Evolutionary conservation across 129 eudicot species (phyloP).

Genomic region (Flaveria robusta): DNA sequence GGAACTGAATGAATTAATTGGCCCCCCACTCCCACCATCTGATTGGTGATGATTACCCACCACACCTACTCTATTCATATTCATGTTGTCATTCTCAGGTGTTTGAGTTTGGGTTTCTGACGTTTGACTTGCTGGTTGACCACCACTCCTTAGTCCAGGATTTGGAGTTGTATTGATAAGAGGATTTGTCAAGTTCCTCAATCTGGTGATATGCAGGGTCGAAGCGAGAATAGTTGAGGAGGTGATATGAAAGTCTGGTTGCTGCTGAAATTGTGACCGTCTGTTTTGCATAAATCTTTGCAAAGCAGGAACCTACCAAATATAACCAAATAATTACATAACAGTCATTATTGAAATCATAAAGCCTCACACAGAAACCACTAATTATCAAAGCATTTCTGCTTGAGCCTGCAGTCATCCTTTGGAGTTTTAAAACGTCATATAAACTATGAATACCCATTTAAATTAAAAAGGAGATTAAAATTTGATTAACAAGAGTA

Average conservation of each 20-base stretch:
- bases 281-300: slow-evolving; percentile 92
- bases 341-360: background rate
- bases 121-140: slow-evolving; percentile 8
- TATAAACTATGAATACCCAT: too few relatives aligned
- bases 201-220: slow-evolving; percentile 80
- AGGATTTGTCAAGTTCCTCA: slow-evolving; percentile 5
- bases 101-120: slow-evolving; percentile 33
- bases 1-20: slow-evolving; percentile 56
- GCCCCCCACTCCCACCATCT: slow-evolving; percentile 49
- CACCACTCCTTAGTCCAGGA: background rate
- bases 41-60: background rate
- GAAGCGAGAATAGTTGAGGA: slow-evolving; percentile 94
- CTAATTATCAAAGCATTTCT: background rate
- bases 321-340: background rate
- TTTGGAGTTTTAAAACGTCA: too few relatives aligned
- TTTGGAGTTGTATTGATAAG: slow-evolving; percentile 11
- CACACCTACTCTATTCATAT: slow-evolving; percentile 29
- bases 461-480: too few relatives aligned
- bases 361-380: background rate
- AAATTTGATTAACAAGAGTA: too few relatives aligned
- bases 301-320: slow-evolving; percentile 83
- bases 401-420: too few relatives aligned
- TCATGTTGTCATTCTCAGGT: slow-evolving; percentile 36
- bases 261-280: slow-evolving; percentile 88
- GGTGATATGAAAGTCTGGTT: slow-evolving; percentile 85